Percentiles rank a stretch among this genome's conserved stretches.
phyloP scores from a whole-genome alignment of 192 early-diverging fungal genomes.

The Obelidium mucronatum region DNA sequence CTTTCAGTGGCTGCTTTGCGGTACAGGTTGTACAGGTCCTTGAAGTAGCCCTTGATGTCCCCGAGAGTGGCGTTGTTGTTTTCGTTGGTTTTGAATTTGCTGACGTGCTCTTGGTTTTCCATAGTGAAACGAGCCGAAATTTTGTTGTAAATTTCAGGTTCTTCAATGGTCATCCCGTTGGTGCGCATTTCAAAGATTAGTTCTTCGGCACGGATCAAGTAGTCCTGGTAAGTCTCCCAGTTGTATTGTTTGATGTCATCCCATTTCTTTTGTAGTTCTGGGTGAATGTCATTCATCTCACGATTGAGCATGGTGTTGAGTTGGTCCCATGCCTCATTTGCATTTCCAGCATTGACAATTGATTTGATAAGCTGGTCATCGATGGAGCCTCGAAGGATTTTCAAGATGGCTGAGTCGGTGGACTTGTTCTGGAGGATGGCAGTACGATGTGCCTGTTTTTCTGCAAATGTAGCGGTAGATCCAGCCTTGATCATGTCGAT shows the following conservation, averaged over 20 bases:
- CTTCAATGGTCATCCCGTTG: background rate
- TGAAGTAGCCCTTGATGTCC: background rate
- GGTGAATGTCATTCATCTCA: too few relatives aligned
- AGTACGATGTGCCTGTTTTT: too few relatives aligned
- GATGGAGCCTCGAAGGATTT: too few relatives aligned
- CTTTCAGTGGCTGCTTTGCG: background rate
- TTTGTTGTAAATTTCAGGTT: background rate
- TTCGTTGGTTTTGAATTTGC: background rate
- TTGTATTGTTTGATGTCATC: background rate
- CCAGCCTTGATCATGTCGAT: too few relatives aligned
- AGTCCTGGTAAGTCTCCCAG: background rate
- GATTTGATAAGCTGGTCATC: too few relatives aligned
- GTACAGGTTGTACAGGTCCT: background rate
- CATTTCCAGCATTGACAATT: too few relatives aligned
- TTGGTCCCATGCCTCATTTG: too few relatives aligned
- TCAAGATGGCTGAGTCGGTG: too few relatives aligned
- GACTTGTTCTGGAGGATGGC: too few relatives aligned
- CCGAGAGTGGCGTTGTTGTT: background rate
- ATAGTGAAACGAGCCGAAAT: background rate
- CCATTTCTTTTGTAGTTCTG: background rate
- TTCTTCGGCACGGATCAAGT: background rate
- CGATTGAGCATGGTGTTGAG: too few relatives aligned
- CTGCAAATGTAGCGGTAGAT: too few relatives aligned
- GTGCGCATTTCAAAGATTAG: background rate
- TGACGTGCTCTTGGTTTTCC: background rate